These are phyloP conservation scores for Daldinia grandis DNA, from an alignment of 495 filamentous ascomycete species.

Conservation along the genomic window DNA sequence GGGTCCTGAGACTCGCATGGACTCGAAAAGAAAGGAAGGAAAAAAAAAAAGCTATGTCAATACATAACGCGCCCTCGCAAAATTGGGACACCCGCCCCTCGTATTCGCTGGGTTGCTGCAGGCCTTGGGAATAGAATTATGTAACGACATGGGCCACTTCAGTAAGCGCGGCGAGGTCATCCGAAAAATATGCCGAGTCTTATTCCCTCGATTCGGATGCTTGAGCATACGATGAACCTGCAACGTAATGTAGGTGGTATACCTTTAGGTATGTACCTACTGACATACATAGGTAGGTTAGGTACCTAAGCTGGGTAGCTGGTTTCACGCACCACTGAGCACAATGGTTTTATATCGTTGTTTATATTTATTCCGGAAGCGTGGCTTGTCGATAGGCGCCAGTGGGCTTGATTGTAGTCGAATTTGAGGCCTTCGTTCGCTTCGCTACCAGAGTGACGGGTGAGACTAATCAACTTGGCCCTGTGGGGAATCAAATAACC, in stretches of 20 bases:
- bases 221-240: neutral
- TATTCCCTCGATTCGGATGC: constrained; percentile 6
- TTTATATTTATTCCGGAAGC: neutral
- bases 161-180: constrained; percentile 26
- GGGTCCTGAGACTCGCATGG: constrained; percentile 25
- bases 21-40: neutral
- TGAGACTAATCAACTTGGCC: constrained; percentile 43
- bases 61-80: constrained; percentile 9
- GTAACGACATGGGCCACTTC: constrained; percentile 15
- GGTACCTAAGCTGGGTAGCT: neutral
- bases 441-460: constrained; percentile 43
- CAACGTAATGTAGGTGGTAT: neutral
- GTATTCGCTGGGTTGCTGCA: constrained; percentile 20
- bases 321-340: constrained; percentile 7
- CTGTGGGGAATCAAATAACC: constrained; percentile 41
- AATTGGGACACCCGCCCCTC: constrained; percentile 9
- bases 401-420: constrained; percentile 33
- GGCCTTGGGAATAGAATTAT: constrained; percentile 26
- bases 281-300: neutral
- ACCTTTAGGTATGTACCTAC: neutral
- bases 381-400: constrained; percentile 33
- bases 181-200: constrained; percentile 17
- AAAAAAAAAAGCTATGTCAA: neutral
- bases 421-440: constrained; percentile 38
- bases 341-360: constrained; percentile 1